Conservation (phyloP, 1,284 basidiomycete genomes). For the Pholiota adiposa region DNA sequence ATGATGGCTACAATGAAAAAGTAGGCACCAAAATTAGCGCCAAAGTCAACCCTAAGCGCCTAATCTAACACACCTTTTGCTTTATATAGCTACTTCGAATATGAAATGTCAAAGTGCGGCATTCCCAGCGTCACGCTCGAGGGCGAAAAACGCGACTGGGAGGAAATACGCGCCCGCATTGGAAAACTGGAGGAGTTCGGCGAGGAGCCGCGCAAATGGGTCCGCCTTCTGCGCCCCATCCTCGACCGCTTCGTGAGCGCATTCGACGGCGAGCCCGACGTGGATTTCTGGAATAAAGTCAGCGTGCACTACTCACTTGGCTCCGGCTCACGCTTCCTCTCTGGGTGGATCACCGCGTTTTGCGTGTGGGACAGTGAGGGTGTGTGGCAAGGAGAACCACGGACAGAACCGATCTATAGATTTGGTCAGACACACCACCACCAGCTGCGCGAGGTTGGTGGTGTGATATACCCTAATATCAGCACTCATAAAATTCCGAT, state of each 20-base stretch:
- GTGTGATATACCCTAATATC: slow-evolving; percentile 39
- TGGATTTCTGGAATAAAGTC: slow-evolving; percentile 26
- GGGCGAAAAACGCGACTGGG: slow-evolving; percentile 33
- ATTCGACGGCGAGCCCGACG: slow-evolving; percentile 18
- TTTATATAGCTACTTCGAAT: slow-evolving; percentile 38
- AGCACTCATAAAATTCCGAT: slow-evolving; percentile 35
- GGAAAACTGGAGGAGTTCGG: slow-evolving; percentile 42
- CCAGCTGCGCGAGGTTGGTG: slow-evolving; percentile 35
- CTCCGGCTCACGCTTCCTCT: slow-evolving; percentile 21
- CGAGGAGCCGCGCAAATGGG: slow-evolving; percentile 36
- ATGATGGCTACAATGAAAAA: slow-evolving; percentile 50
- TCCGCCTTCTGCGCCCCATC: slow-evolving; percentile 40
- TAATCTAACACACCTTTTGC: background rate
- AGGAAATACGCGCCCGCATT: slow-evolving; percentile 31
- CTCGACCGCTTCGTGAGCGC: slow-evolving; percentile 28
- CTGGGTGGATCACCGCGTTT: slow-evolving; percentile 43
- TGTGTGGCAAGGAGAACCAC: slow-evolving; percentile 19
- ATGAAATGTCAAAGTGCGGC: slow-evolving; percentile 40
- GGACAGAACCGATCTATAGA: background rate
- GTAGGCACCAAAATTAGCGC: slow-evolving; percentile 6
- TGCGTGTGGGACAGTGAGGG: slow-evolving; percentile 30
- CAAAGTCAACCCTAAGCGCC: background rate
- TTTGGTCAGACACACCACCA: background rate
- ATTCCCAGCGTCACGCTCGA: slow-evolving; percentile 54
- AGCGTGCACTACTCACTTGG: slow-evolving; percentile 16